A percentile compares a stretch with the other conserved stretches of the same genome.
These are phyloP conservation scores for Alternaria gansuensis DNA, from an alignment of 2,329 filamentous ascomycete genomes.

Conservation along the genomic window DNA sequence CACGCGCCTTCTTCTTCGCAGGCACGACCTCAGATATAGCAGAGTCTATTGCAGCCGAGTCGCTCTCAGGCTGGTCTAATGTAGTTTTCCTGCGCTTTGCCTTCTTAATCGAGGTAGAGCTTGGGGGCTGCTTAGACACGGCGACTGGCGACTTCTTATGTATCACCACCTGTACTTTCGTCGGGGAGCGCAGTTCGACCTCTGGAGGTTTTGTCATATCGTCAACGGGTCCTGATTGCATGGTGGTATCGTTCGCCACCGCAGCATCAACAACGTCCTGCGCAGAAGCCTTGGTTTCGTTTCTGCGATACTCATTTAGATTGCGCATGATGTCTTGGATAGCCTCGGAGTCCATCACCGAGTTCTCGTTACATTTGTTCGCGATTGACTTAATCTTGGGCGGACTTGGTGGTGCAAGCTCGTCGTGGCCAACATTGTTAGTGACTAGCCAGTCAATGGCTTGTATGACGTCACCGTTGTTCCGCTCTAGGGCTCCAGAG, in stretches of 20 bases:
- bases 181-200: conserved; percentile 10
- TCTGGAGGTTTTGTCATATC: background rate
- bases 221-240: background rate
- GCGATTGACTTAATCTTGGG: conserved; percentile 15
- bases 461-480: conserved; percentile 42
- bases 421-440: conserved; percentile 40
- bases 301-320: conserved; percentile 16
- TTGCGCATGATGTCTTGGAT: conserved; percentile 18
- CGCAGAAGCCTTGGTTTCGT: conserved; percentile 1
- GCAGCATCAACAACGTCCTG: background rate
- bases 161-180: conserved; percentile 39
- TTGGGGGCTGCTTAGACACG: conserved; percentile 9
- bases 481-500: conserved; percentile 35
- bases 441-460: conserved; percentile 47
- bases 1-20: conserved; percentile 44
- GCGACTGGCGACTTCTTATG: conserved; percentile 23
- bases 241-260: background rate
- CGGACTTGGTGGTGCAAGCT: conserved; percentile 37
- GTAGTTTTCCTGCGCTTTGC: conserved; percentile 38
- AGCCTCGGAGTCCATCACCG: conserved; percentile 8
- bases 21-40: conserved; percentile 9
- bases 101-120: conserved; percentile 21
- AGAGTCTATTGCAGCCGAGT: background rate
- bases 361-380: background rate
- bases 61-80: conserved; percentile 25